A percentile compares a stretch with the other conserved stretches of the same genome.
These are phyloP conservation scores for Lactarius sanguifluus DNA, from an alignment of 768 basidiomycete species.

Conservation along the genomic window DNA sequence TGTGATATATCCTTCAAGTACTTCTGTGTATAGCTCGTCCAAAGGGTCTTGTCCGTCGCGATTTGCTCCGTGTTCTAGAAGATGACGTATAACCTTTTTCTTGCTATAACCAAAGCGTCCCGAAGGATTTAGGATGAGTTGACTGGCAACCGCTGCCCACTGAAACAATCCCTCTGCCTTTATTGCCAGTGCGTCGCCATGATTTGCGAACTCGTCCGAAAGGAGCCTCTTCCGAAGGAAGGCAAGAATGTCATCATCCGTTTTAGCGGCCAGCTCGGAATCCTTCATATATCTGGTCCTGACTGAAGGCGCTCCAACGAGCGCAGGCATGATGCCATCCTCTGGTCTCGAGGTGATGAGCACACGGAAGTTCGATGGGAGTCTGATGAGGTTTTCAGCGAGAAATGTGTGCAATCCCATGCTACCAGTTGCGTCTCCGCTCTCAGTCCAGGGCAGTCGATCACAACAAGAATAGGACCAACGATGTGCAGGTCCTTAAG, in stretches of 20 bases:
- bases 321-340: not conserved
- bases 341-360: not conserved
- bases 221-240: not conserved
- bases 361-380: constrained; percentile 6
- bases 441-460: constrained; percentile 6
- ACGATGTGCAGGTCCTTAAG: constrained; percentile 1
- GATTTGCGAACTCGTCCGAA: not conserved
- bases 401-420: not conserved
- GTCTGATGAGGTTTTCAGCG: not conserved
- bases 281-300: not conserved
- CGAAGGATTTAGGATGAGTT: not conserved
- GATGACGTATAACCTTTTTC: too few relatives aligned
- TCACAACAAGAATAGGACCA: not conserved
- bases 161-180: constrained; percentile 2
- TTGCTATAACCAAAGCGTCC: too few relatives aligned
- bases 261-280: not conserved
- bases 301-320: not conserved
- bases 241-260: not conserved
- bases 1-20: too few relatives aligned
- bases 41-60: not conserved
- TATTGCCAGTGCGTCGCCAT: not conserved
- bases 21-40: too few relatives aligned
- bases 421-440: not conserved
- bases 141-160: not conserved
- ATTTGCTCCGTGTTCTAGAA: not conserved